Percentiles rank a stretch among this genome's conserved stretches.
Conservation (phyloP, 495 filamentous ascomycete genomes). For the Hamigera avellanea region DNA sequence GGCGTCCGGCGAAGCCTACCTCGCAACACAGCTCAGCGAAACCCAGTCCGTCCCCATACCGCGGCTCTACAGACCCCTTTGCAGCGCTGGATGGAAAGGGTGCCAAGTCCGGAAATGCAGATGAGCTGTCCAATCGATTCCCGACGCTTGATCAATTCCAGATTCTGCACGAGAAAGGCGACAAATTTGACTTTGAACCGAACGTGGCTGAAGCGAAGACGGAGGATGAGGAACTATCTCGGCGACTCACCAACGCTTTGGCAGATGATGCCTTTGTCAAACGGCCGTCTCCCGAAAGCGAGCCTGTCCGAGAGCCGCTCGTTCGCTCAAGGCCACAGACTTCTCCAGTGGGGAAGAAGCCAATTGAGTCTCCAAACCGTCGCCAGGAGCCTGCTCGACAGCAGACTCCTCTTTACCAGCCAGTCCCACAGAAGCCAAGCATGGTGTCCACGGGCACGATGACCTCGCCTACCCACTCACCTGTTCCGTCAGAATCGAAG, state of each 20-base stretch:
- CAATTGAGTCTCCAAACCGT: constrained; percentile 7
- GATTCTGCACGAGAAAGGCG: constrained; percentile 72
- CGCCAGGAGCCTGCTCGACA: constrained; percentile 13
- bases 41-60: constrained; percentile 64
- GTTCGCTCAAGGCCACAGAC: constrained; percentile 17
- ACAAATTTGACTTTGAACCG: constrained; percentile 79
- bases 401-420: constrained; percentile 41
- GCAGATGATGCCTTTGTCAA: constrained; percentile 81
- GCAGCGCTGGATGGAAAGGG: constrained; percentile 65
- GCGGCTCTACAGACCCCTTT: constrained; percentile 72
- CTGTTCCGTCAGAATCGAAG: constrained; percentile 32
- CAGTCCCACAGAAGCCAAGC: constrained; percentile 43
- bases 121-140: constrained; percentile 78
- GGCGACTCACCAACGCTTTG: constrained; percentile 68
- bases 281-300: constrained; percentile 23
- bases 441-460: constrained; percentile 95
- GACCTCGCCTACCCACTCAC: constrained; percentile 65
- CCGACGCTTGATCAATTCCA: constrained; percentile 91
- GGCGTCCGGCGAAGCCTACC: constrained; percentile 55
- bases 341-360: constrained; percentile 12
- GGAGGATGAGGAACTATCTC: constrained; percentile 51
- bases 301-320: constrained; percentile 10
- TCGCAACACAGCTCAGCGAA: constrained; percentile 36
- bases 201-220: constrained; percentile 34
- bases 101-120: constrained; percentile 37